Evolutionary conservation across 139 green algal genomes (phyloP), one percentile per base, ranked within the genome.

Genomic region (Nannochloris sp.): DNA sequence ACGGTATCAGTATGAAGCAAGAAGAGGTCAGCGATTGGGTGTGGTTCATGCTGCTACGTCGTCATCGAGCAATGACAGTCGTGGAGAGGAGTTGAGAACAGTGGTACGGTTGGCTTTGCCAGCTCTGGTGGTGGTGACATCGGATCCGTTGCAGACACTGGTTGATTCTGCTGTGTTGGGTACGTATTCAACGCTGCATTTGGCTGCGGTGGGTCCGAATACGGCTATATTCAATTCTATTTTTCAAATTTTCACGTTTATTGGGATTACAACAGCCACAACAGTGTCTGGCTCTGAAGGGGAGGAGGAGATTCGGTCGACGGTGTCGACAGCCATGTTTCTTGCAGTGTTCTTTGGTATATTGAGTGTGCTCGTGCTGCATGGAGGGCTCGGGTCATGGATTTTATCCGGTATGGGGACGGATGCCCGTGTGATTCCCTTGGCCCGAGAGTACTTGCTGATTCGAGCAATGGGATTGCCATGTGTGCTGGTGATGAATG

Each of bases 161-260:
- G 71, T 90, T 1, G 83, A 89, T 49, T 85, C 80, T 53, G 83
- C 69, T 2, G 86, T 78, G 55, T 73, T 90, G 5, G 83, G 83
- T 4, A 81, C 78, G 21, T 48, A 79, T 18, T 79, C 73, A 2
- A 68, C 69, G 5, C 2, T 77, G 1, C 76, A 89, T 31, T 75
- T 90, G 16, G 84, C 83, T 5, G 79, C 83, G 4, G 67, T 90
- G 7, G 82, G 77, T 5, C 83, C 83, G 29, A 87, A 84, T 67
- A 84, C 83, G 2, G 75, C 83, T 19, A 64, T 90, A 44, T 90
- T 90, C 63, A 90, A 85, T 61, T 66, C 79, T n/a, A 57, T 82
- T 9, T 87, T 88, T 69, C 69, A 85, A 63, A 62, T 86, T 11
- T 83, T 87, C 56, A 51, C 75, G 0, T 88, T 88, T 46, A 24